Conservation (phyloP, 2,329 filamentous ascomycete genomes). For the Ophiostoma australiae region DNA sequence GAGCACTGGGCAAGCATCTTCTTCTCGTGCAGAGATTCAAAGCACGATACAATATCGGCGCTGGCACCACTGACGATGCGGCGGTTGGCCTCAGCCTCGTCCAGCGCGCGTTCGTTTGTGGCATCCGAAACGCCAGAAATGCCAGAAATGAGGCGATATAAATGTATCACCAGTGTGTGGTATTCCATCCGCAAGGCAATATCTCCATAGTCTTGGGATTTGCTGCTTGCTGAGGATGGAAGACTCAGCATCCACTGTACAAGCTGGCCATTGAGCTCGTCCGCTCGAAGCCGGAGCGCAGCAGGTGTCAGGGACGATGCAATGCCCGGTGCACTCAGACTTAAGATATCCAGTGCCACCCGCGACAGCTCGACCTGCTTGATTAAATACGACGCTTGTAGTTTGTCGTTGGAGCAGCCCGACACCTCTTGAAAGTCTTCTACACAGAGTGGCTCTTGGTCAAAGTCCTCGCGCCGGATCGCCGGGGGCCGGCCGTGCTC, state of each 20-base stretch:
- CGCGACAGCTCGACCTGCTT: constrained; percentile 20
- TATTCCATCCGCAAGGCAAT: constrained; percentile 20
- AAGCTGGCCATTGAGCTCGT: constrained; percentile 19
- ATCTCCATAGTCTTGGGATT: constrained; percentile 14
- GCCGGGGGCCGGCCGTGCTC: constrained; percentile 49
- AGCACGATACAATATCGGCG: constrained; percentile 18
- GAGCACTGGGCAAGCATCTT: constrained; percentile 19
- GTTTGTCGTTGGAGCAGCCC: constrained; percentile 2
- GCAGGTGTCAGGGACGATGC: neutral
- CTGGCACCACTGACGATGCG: constrained; percentile 15
- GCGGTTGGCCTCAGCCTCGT: neutral
- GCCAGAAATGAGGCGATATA: constrained; percentile 13
- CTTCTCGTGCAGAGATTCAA: constrained; percentile 18
- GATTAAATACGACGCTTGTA: neutral
- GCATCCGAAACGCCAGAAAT: neutral
- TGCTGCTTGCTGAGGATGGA: neutral
- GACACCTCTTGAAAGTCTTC: constrained; percentile 38
- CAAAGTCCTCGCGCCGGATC: constrained; percentile 49
- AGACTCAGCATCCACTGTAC: constrained; percentile 20
- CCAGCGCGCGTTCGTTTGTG: neutral
- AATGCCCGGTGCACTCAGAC: constrained; percentile 14
- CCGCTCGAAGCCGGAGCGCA: neutral
- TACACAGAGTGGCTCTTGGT: constrained; percentile 42
- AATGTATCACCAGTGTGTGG: constrained; percentile 23
- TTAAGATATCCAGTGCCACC: constrained; percentile 16